Base-by-base conservation (phyloP, 805 yeast species). In the Spathaspora hagerdaliae region DNA sequence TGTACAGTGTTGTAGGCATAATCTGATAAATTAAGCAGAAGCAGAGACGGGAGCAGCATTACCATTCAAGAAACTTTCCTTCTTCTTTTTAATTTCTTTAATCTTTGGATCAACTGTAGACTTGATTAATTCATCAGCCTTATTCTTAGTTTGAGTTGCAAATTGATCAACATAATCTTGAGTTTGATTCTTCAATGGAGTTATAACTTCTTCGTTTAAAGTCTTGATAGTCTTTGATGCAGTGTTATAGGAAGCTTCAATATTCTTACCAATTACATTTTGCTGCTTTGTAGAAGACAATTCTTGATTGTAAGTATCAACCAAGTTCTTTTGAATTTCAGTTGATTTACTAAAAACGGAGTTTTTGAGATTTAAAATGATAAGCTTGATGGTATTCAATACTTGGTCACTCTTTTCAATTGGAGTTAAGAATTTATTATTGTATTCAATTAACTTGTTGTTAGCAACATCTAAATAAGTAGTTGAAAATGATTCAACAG, bases 141-240 rank as follows among this genome's bases (percentile, higher is more conserved):
- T 68, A 38, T 47, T 55, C 53, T 63, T 68, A 44, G 73, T 60
- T 45, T 56, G 61, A 36, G 58, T 51, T 27, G 71, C 62, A 36
- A 66, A 63, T 32, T 67, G 73, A 46, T 51, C 48, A 34, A 68
- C 74, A 51, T 67, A 68, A 43, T 55, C 68, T 47, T 65, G 66
- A 36, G 75, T 69, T 52, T 68, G 67, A 38, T 58, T 53, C 52
- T 63, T 65, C 53, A 69, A 62, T 29, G 75, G 75, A 51, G 63
- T 65, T 41, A 71, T 58, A 56, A 60, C 69, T 37, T 61, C 64
- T 33, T 63, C 56, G 51, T 69, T 66, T 45, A 71, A 60, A 46
- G 53, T 55, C 51, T 58, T 60, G 46, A 66, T 53, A 44, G 67
- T 59, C 31, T 61, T 56, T 13, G 60, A 54, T 11, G 68, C 69